Evolutionary conservation across 768 basidiomycete species (phyloP).

Genomic region (Leucocoprinus sp.): DNA sequence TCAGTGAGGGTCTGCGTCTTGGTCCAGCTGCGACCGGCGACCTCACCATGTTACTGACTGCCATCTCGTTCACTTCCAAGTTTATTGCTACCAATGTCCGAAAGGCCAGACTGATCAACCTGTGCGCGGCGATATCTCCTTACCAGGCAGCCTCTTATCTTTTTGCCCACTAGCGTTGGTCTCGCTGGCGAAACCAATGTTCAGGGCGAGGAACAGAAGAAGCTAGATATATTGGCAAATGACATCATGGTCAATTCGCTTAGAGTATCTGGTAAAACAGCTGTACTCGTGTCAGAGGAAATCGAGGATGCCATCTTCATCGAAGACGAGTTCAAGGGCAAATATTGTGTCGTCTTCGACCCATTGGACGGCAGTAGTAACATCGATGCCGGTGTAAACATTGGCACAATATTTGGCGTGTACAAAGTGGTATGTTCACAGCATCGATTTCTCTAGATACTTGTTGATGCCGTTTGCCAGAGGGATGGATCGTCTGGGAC

Average conservation of each 20-base stretch:
- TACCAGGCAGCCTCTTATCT: conserved; percentile 3
- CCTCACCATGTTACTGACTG: conserved; percentile 87
- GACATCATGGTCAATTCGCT: conserved; percentile 99
- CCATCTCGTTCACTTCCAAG: conserved; percentile 93
- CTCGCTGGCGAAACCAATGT: conserved; percentile 95
- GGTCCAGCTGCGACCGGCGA: conserved; percentile 86
- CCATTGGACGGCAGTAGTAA: conserved; percentile 95
- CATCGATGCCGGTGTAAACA: conserved; percentile 98
- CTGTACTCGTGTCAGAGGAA: conserved; percentile 96
- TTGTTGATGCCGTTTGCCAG: conserved; percentile 28
- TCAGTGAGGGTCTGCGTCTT: conserved; percentile 75
- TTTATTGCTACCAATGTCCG: conserved; percentile 98
- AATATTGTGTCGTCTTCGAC: conserved; percentile 98
- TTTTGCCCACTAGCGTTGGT: conserved; percentile 61
- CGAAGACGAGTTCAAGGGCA: conserved; percentile 70
- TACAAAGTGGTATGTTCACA: conserved; percentile 70
- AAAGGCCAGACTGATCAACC: conserved; percentile 93
- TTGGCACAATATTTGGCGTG: conserved; percentile 96
- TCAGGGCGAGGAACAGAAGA: conserved; percentile 99
- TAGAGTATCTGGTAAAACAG: conserved; percentile 91
- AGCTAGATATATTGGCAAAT: conserved; percentile 94
- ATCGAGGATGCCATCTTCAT: conserved; percentile 89
- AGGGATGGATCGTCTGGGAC: conserved; percentile 69
- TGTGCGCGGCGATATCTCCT: conserved; percentile 44
- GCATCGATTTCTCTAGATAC: conserved; percentile 1